phyloP scores from a whole-genome alignment of 164 flowering plant genomes.

The Nymphaea thermarum region DNA sequence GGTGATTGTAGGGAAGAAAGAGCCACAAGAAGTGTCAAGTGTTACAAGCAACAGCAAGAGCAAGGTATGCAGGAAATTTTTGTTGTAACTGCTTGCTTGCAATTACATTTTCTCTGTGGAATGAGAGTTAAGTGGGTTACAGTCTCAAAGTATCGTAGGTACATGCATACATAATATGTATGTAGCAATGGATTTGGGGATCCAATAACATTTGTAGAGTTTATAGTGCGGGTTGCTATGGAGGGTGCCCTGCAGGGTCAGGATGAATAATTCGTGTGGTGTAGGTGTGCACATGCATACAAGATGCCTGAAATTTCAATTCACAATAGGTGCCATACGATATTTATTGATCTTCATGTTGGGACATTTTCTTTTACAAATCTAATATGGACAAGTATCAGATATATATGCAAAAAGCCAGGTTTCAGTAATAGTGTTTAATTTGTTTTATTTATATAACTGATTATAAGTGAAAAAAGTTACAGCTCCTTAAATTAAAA shows the following conservation, averaged over 20 bases:
- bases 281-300: not conserved
- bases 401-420: no score
- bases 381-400: no score
- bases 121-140: not conserved
- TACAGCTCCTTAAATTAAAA: no score
- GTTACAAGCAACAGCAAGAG: slow-evolving; percentile 44
- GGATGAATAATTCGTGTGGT: not conserved
- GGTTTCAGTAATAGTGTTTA: no score
- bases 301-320: not conserved
- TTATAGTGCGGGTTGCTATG: no score
- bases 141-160: not conserved
- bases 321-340: no score
- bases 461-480: no score
- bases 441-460: no score
- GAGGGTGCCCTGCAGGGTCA: not conserved
- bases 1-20: slow-evolving; percentile 43
- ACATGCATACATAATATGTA: not conserved
- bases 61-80: slow-evolving; percentile 24
- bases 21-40: slow-evolving; percentile 34
- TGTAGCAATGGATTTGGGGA: not conserved
- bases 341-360: no score
- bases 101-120: not conserved
- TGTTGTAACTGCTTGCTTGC: not conserved
- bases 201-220: not conserved
- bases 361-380: no score